A percentile compares a stretch with the other conserved stretches of the same genome.
These are phyloP conservation scores for Capronia epimyces DNA, from an alignment of 2,329 filamentous ascomycete species.

Conservation along the genomic window DNA sequence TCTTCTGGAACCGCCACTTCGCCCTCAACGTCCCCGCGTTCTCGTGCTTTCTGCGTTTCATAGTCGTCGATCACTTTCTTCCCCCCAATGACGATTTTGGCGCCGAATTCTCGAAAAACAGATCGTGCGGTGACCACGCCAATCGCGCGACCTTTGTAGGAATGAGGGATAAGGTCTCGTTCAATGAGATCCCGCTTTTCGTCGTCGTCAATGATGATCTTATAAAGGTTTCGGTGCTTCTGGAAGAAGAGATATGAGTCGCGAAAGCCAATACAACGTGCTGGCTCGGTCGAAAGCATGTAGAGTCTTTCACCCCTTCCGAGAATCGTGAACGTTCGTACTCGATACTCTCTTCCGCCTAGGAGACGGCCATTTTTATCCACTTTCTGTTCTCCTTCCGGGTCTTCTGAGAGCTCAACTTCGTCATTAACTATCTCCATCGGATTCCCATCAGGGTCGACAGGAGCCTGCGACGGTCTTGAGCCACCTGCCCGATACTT, in stretches of 20 bases:
- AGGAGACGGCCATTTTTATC: slow-evolving; percentile 79
- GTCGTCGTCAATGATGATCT: slow-evolving; percentile 96
- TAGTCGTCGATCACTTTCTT: slow-evolving; percentile 86
- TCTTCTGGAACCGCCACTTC: slow-evolving; percentile 90
- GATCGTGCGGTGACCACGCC: slow-evolving; percentile 94
- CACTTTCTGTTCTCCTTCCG: slow-evolving; percentile 87
- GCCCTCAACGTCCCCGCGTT: slow-evolving; percentile 76
- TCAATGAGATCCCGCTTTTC: slow-evolving; percentile 96
- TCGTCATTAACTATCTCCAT: slow-evolving; percentile 90
- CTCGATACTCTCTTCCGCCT: slow-evolving; percentile 85
- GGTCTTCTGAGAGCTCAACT: slow-evolving; percentile 77
- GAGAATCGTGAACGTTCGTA: slow-evolving; percentile 86
- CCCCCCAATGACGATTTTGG: slow-evolving; percentile 87
- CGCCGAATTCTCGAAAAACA: slow-evolving; percentile 94
- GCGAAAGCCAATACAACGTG: slow-evolving; percentile 90
- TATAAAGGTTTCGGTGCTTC: slow-evolving; percentile 92
- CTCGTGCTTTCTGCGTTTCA: slow-evolving; percentile 66
- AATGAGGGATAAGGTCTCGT: slow-evolving; percentile 90
- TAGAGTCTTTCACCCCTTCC: slow-evolving; percentile 81
- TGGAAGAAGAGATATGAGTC: slow-evolving; percentile 99
- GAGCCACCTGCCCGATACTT: slow-evolving; percentile 65
- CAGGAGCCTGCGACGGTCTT: slow-evolving; percentile 73
- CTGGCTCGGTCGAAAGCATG: slow-evolving; percentile 97
- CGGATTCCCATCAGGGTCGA: slow-evolving; percentile 90
- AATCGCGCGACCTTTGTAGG: slow-evolving; percentile 96